A percentile compares a stretch with the other conserved stretches of the same genome.
Evolutionary conservation across 352 stramenopile genomes (phyloP).

Genomic region (Phytophthora cajani): DNA sequence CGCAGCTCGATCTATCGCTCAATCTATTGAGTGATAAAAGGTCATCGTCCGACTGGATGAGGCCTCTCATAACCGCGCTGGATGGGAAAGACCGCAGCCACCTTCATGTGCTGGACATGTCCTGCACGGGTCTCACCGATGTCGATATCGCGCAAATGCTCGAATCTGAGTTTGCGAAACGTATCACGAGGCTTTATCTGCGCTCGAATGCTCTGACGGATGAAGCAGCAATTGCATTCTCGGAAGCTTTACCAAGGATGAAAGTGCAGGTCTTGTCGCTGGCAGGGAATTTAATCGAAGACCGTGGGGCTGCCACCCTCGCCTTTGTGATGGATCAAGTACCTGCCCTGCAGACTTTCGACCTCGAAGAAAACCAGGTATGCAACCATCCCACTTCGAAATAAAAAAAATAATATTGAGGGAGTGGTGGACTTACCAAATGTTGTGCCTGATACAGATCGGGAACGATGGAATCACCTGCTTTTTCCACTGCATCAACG

Average conservation of each 20-base stretch:
- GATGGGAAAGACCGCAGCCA: slow-evolving; percentile 13
- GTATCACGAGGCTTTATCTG: slow-evolving; percentile 48
- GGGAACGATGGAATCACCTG: slow-evolving; percentile 33
- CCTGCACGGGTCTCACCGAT: slow-evolving; percentile 50
- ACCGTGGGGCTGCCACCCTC: slow-evolving; percentile 49
- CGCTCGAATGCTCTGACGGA: slow-evolving; percentile 55
- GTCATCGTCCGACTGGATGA: background rate
- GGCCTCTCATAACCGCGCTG: slow-evolving; percentile 14
- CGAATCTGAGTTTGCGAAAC: slow-evolving; percentile 10
- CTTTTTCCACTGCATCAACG: slow-evolving; percentile 49
- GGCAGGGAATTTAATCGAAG: slow-evolving; percentile 50
- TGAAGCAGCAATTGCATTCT: slow-evolving; percentile 26
- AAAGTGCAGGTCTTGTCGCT: slow-evolving; percentile 45
- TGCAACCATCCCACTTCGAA: background rate
- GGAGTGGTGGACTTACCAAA: background rate
- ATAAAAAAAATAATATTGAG: background rate
- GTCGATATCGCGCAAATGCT: slow-evolving; percentile 24
- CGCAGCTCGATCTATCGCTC: slow-evolving; percentile 58
- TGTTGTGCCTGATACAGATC: slow-evolving; percentile 40
- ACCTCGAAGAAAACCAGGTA: slow-evolving; percentile 63
- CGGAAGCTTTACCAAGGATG: slow-evolving; percentile 22
- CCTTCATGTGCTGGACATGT: slow-evolving; percentile 50
- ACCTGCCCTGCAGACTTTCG: slow-evolving; percentile 44
- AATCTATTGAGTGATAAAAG: slow-evolving; percentile 33
- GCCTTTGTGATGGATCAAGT: slow-evolving; percentile 55